phyloP scores from a whole-genome alignment of 805 yeast genomes.

The Ogataea pini region DNA sequence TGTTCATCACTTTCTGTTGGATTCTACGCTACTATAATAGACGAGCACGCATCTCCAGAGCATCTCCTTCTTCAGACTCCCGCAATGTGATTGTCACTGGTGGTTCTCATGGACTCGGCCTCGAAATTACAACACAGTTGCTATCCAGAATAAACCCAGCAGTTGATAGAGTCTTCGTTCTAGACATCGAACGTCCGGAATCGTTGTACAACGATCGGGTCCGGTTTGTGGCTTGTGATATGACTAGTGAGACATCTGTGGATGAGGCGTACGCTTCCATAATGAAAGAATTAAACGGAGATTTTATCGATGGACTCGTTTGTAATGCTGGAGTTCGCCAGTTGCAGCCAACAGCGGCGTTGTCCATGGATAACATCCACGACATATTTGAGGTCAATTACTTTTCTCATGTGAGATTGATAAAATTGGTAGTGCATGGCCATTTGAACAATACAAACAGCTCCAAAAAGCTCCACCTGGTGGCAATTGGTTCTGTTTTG shows the following conservation, averaged over 20 bases:
- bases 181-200: constrained; percentile 9
- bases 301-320: constrained; percentile 37
- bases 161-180: constrained; percentile 7
- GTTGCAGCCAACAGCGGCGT: constrained; percentile 31
- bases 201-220: constrained; percentile 22
- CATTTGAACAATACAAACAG: constrained; percentile 23
- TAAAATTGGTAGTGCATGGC: constrained; percentile 32
- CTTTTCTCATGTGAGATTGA: constrained; percentile 44
- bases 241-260: constrained; percentile 13
- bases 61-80: neutral
- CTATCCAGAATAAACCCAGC: neutral
- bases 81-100: constrained; percentile 47
- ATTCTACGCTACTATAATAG: constrained; percentile 21
- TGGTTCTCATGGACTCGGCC: constrained; percentile 53
- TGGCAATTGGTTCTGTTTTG: constrained; percentile 47
- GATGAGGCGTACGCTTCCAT: constrained; percentile 31
- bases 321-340: constrained; percentile 54
- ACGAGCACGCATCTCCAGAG: constrained; percentile 10
- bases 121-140: constrained; percentile 37
- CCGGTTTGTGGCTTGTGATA: constrained; percentile 30
- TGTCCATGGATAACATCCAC: constrained; percentile 28
- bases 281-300: constrained; percentile 10
- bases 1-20: constrained; percentile 24
- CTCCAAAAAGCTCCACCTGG: constrained; percentile 37
- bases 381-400: constrained; percentile 44